Conservation (phyloP, 495 filamentous ascomycete species). For the Tricharina praecox region DNA sequence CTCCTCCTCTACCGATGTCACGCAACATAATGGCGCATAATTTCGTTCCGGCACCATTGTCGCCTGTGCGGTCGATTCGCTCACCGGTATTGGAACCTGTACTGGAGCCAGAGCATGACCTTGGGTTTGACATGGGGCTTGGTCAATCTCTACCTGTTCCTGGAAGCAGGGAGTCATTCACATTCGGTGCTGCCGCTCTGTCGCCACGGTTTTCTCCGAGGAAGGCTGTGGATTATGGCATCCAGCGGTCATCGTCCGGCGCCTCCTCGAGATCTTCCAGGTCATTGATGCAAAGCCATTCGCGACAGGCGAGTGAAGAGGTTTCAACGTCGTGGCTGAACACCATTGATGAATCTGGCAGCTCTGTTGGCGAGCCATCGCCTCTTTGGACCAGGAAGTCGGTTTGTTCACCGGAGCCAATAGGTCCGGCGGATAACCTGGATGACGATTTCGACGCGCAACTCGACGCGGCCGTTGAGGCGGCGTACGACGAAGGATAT, state of each 20-base stretch:
- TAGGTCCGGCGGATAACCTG: slow-evolving; percentile 37
- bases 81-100: background rate
- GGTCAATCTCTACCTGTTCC: slow-evolving; percentile 2
- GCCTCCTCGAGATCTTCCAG: slow-evolving; percentile 17
- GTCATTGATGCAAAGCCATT: slow-evolving; percentile 28
- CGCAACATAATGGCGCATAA: slow-evolving; percentile 18
- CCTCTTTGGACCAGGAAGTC: slow-evolving; percentile 20
- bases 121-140: background rate
- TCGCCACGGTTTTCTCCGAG: slow-evolving; percentile 18
- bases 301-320: slow-evolving; percentile 40
- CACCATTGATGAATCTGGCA: slow-evolving; percentile 88
- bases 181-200: slow-evolving; percentile 22
- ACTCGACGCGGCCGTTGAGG: slow-evolving; percentile 86
- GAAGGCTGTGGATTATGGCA: slow-evolving; percentile 17
- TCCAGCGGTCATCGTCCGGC: slow-evolving; percentile 28
- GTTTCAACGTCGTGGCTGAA: slow-evolving; percentile 88
- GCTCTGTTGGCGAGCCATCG: slow-evolving; percentile 35
- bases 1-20: slow-evolving; percentile 17
- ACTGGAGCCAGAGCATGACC: background rate
- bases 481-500: slow-evolving; percentile 79
- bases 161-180: slow-evolving; percentile 22
- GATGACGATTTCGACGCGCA: slow-evolving; percentile 92
- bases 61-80: slow-evolving; percentile 6
- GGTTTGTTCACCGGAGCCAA: slow-evolving; percentile 17
- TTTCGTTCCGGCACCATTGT: slow-evolving; percentile 15